Percentiles rank a stretch among this genome's conserved stretches.
Conservation (phyloP, 2,329 filamentous ascomycete genomes). For the Colletotrichum scovillei region DNA sequence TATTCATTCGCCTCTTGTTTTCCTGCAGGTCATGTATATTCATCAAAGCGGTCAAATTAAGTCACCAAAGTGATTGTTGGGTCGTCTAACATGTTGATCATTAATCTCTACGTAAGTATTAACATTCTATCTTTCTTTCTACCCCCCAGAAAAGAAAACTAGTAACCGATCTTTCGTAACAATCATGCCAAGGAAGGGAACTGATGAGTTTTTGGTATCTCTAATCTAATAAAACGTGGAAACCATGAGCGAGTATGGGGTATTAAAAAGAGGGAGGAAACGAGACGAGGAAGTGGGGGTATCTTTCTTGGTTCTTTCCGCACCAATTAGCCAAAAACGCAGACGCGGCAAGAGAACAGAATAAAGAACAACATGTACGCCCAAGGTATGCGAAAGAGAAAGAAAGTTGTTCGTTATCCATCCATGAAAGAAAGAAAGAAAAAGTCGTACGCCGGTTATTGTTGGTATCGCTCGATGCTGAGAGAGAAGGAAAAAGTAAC, state of each 20-base stretch:
- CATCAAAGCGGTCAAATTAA: not conserved
- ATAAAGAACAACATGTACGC: not conserved
- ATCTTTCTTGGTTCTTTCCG: constrained; percentile 28
- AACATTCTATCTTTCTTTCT: not conserved
- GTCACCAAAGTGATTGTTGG: not conserved
- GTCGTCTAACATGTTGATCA: not conserved
- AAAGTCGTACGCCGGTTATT: not conserved
- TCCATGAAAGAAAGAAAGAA: not conserved
- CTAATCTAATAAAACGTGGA: constrained; percentile 11
- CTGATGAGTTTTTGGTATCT: constrained; percentile 20
- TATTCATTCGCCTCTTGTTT: not conserved
- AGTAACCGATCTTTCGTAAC: not conserved
- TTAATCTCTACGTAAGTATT: not conserved
- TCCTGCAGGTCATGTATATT: constrained; percentile 4
- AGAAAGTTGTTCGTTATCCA: not conserved
- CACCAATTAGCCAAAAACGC: not conserved
- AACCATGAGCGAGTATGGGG: constrained; percentile 9
- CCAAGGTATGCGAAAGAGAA: not conserved
- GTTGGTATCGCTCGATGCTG: not conserved
- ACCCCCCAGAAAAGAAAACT: not conserved
- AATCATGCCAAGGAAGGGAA: not conserved
- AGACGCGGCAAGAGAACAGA: not conserved
- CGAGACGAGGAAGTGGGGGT: constrained; percentile 14
- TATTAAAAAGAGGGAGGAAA: not conserved
- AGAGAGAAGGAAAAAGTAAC: not conserved